Base-by-base conservation (phyloP, 2,329 filamentous ascomycete species). In the Aureobasidium sp. region DNA sequence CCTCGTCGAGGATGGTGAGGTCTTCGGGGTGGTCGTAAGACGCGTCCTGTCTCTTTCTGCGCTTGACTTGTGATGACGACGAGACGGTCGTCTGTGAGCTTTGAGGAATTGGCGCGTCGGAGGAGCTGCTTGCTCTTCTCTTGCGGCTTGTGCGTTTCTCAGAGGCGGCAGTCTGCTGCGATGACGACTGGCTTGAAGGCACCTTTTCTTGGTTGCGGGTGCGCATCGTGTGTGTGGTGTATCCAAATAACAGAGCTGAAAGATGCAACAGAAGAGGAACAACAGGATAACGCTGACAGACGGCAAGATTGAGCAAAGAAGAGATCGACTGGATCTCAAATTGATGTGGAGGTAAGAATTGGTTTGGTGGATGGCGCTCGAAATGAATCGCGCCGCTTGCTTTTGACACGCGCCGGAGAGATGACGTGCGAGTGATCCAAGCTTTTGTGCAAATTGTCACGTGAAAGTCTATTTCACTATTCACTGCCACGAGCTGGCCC, bases 141-240 rank as follows among this genome's bases (percentile, higher is more conserved):
- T 65, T 65, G 31, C 64, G 60, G 39, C 31, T 54, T 12, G 31
- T 50, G 57, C 63, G 63, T 39, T 39, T 52, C 19, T 52, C 49
- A 17, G 49, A 22, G 33, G 11, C 33, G 6, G 31, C 49, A 12
- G 27, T 44, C 31, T 60, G 64, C 42, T 63, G n/a, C n/a, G 57
- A 60, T 42, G 50, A 52, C 39, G 49, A 59, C 53, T 63, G n/a
- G 17, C 45, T 50, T 17, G 35, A 24, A 11, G 52, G 39, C 64
- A 24, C 14, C 57, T 60, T 60, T 39, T 65, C 64, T 37, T 65
- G 64, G 29, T 61, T 58, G 59, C 64, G 61, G 39, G 64, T 65
- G 22, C 60, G 53, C 62, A 61, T 61, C 31, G n/a, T 56, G 40
- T n/a, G 27, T 11, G 45, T 7, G 39, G 24, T 22, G 40, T 58